Base-by-base conservation (phyloP, 2,329 filamentous ascomycete genomes). In the Colletotrichum eremochloae region DNA sequence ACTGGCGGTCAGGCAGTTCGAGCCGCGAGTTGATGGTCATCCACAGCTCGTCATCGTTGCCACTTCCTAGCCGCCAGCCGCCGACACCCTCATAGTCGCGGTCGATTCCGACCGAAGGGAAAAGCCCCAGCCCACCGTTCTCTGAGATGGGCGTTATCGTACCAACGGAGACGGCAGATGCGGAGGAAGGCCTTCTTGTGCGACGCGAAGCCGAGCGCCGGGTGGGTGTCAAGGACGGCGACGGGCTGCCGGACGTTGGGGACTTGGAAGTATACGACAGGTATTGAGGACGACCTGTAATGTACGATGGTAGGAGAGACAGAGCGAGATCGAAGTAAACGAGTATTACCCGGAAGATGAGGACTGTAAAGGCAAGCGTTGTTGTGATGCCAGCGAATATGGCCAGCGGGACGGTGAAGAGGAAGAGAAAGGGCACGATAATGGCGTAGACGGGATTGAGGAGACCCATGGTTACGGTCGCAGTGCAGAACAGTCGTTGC, bases 331-430 rank as follows among this genome's bases (percentile, higher is more conserved):
- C 90, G 72, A 92, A 81, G 77, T 92, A 93, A 68, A 92, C 87
- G 63, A 92, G 78, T 57, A 87, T 82, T 33, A 91, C 86, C 33
- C 91, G 87, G 74, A 91, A 81, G 77, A 89, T 85, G 61, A 93
- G 86, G 46, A 92, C 84, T 48, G 87, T 84, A 74, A 91, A 88
- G 50, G 91, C 90, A 60, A 92, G 75, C 5, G 85, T 86, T 67
- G 91, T 90, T 42, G 91, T 93, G 74, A 92, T 81, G 74, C 86
- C 87, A 64, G 91, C 91, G 67, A 90, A 87, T 62, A 92, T 78
- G 75, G 89, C 86, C 65, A 93, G 85, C 11, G 91, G 91, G 15
- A 92, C 81, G 31, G 90, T 90, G 76, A 91, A 84, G 74, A 92
- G 74, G 77, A 89, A 85, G 75, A 93, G 83, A 76, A 92, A 85